These are phyloP conservation scores for Coelastrella sp. DNA, from an alignment of 139 green algal genomes.

Conservation along the genomic window DNA sequence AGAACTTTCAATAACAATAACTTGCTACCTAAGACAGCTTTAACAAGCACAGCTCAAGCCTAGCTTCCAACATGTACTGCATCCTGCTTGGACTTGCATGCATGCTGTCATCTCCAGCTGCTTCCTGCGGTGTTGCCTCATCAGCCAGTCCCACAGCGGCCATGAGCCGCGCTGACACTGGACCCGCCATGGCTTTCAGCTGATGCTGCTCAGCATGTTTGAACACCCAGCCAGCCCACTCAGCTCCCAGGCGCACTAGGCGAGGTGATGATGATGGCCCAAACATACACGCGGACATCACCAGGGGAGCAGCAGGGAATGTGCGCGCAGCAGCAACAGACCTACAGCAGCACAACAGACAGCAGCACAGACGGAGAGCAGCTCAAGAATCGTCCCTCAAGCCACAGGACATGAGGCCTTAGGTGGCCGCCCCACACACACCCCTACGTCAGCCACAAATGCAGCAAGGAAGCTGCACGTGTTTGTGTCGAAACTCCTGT, in stretches of 20 bases:
- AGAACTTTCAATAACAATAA: too few relatives aligned
- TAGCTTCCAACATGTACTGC: too few relatives aligned
- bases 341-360: slow-evolving; percentile 50
- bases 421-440: too few relatives aligned
- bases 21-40: too few relatives aligned
- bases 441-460: too few relatives aligned
- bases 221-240: slow-evolving; percentile 92
- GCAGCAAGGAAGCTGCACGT: too few relatives aligned
- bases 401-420: too few relatives aligned
- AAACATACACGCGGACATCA: slow-evolving; percentile 70
- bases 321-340: slow-evolving; percentile 83
- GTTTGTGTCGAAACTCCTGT: too few relatives aligned
- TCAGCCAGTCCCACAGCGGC: background rate
- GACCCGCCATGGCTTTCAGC: slow-evolving; percentile 70
- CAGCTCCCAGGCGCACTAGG: slow-evolving; percentile 83
- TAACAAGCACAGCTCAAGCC: too few relatives aligned
- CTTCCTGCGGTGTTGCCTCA: background rate
- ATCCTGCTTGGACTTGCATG: too few relatives aligned
- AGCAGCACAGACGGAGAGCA: background rate
- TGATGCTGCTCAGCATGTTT: slow-evolving; percentile 76
- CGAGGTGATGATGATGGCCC: slow-evolving; percentile 54
- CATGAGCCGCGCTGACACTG: slow-evolving; percentile 23
- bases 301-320: slow-evolving; percentile 77
- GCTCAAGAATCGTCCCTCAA: too few relatives aligned
- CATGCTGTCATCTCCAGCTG: slow-evolving; percentile 30